A percentile compares a stretch with the other conserved stretches of the same genome.
phyloP scores from a whole-genome alignment of 257 asterid genomes.

The Nicotiana otophora region DNA sequence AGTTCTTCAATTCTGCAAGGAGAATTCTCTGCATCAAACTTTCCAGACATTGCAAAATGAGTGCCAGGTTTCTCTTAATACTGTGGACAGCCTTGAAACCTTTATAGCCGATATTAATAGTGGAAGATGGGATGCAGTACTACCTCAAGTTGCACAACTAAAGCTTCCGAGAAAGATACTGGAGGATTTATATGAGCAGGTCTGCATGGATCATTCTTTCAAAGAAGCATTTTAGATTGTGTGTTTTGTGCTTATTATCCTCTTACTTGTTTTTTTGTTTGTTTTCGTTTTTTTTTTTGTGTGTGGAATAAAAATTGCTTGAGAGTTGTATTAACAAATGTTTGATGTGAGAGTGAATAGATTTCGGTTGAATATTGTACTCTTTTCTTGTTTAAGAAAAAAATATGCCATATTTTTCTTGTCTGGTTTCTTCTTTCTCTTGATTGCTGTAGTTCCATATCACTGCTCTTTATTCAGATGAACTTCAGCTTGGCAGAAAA shows the following conservation, averaged over 20 bases:
- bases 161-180: conserved; percentile 86
- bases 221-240: neutral
- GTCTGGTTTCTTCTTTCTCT: neutral
- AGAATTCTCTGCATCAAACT: conserved; percentile 85
- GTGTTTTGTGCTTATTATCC: neutral
- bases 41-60: conserved; percentile 86
- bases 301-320: neutral
- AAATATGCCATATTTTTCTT: neutral
- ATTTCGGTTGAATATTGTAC: neutral
- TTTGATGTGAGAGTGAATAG: neutral
- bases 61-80: conserved; percentile 93
- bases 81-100: conserved; percentile 91
- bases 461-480: neutral
- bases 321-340: neutral
- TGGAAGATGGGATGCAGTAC: conserved; percentile 98
- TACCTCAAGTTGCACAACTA: conserved; percentile 92
- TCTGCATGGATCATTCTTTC: conserved; percentile 12
- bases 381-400: neutral
- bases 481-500: neutral
- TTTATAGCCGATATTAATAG: conserved; percentile 83
- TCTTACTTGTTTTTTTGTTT: neutral
- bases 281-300: too few relatives aligned
- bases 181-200: conserved; percentile 98
- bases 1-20: conserved; percentile 97
- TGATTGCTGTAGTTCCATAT: neutral